Conservation (phyloP, 1,139 yeast species). For the Kodamaea arcana region DNA sequence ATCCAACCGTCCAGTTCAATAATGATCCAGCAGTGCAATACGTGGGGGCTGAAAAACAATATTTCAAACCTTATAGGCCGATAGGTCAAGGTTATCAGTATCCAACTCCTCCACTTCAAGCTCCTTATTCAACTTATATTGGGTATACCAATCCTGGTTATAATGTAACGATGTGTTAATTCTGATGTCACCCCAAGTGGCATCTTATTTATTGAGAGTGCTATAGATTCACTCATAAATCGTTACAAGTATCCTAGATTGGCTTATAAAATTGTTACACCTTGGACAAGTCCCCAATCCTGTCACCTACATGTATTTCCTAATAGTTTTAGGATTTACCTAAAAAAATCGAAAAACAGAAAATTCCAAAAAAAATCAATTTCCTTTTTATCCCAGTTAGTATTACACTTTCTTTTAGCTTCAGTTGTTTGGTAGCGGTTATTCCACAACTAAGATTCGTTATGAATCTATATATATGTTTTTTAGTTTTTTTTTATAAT, state of each 20-base stretch:
- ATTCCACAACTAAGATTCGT: background rate
- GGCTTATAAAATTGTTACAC: no score
- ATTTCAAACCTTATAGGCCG: background rate
- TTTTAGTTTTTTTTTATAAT: constrained; percentile 3
- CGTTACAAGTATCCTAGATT: no score
- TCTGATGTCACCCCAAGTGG: no score
- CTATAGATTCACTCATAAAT: background rate
- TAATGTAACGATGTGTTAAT: constrained; percentile 32
- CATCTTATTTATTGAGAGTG: background rate
- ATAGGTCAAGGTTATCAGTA: constrained; percentile 5
- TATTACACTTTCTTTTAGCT: background rate
- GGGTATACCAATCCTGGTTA: constrained; percentile 42
- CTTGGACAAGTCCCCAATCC: no score
- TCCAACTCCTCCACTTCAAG: constrained; percentile 4
- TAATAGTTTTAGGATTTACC: no score
- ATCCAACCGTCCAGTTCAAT: constrained; percentile 2
- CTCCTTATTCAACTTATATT: constrained; percentile 18
- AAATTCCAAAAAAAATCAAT: constrained; percentile 2
- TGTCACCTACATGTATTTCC: no score
- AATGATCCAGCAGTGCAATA: constrained; percentile 13
- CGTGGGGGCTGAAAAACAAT: constrained; percentile 6
- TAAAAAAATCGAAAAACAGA: background rate
- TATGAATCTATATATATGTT: constrained; percentile 1
- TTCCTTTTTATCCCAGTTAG: background rate
- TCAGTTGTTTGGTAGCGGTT: background rate